Evolutionary conservation across 768 basidiomycete genomes (phyloP), one percentile per base, ranked within the genome.

Genomic region (Leccinum truebloodii): DNA sequence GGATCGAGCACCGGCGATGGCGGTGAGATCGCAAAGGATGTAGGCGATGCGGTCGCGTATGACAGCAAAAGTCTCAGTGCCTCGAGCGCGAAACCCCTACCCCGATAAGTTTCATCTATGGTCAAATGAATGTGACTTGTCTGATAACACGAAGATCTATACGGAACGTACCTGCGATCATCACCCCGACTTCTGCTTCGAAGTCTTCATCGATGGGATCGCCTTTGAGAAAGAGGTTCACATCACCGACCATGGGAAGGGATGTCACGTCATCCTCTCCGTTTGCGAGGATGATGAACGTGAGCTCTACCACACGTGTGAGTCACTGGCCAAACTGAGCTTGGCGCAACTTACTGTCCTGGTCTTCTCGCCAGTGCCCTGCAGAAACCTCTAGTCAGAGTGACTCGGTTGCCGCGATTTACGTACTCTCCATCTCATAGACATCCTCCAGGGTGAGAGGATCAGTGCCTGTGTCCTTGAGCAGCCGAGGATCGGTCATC

Each of bases 301-400:
- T 96, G 14, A 96, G 76, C 72, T 96, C 87, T 89, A 69, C 16
- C 55, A 14, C 12, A 54, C 3, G 52, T n/a, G 20, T 68, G 49
- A 61, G 53, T 18, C 16, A 51, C 41, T 37, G 24, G 5, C 35
- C 22, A 28, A 37, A 30, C 20, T 13, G 35, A 52, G 28, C 20
- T 3, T 34, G 26, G 28, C 8, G 18, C n/a, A 6, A 24, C 64
- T 52, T 57, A 87, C 87, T 97, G 73, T 97, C 94, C 48, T 87
- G 83, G 69, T 98, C 95, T 3, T 81, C 68, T 67, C 87, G 88
- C 95, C 95, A 97, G 73, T 88, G 92, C 54, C 77, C 93, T 95
- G 66, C 16, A 51, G 10, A 48, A 56, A 16, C 13, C 55, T 34
- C 54, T 58, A 34, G 30, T 32, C 51, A 8, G 30, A 10, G 14